Evolutionary conservation across 1,139 yeast genomes (phyloP).

Genomic region (Candida gigantensis): DNA sequence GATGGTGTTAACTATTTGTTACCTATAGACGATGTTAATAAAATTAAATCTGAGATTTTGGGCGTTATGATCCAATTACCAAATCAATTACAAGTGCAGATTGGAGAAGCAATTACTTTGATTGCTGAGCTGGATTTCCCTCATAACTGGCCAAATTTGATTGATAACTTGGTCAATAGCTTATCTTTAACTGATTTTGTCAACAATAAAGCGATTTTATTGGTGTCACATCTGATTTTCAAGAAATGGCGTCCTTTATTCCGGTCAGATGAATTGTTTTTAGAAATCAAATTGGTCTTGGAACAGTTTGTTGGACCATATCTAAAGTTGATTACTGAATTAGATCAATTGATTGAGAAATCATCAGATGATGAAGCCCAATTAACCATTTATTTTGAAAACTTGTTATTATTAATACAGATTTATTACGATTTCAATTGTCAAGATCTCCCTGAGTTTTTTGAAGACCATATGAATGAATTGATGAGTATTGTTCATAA

Average conservation of each 20-base stretch:
- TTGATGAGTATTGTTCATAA: constrained; percentile 85
- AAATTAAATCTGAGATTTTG: constrained; percentile 76
- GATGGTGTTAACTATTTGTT: constrained; percentile 71
- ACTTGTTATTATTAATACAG: constrained; percentile 69
- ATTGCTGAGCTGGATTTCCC: constrained; percentile 98
- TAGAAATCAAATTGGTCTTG: constrained; percentile 84
- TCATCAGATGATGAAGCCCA: constrained; percentile 37
- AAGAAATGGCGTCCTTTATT: constrained; percentile 96
- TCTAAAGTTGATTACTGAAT: constrained; percentile 59
- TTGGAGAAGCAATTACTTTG: constrained; percentile 89
- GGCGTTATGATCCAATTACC: constrained; percentile 84
- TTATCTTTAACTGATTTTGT: constrained; percentile 66
- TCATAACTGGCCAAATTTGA: constrained; percentile 76
- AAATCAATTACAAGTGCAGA: constrained; percentile 72
- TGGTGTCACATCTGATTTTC: constrained; percentile 93
- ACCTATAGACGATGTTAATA: constrained; percentile 58
- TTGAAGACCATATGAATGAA: constrained; percentile 80
- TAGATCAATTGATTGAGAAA: constrained; percentile 64
- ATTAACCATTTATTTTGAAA: constrained; percentile 62
- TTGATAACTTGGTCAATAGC: constrained; percentile 72
- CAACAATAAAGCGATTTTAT: constrained; percentile 80
- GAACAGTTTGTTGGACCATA: constrained; percentile 86
- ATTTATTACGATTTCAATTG: constrained; percentile 92
- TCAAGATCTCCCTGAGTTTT: constrained; percentile 97
- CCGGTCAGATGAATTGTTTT: constrained; percentile 84